phyloP scores from a whole-genome alignment of 768 basidiomycete species.

The Tephrocybe sp. region DNA sequence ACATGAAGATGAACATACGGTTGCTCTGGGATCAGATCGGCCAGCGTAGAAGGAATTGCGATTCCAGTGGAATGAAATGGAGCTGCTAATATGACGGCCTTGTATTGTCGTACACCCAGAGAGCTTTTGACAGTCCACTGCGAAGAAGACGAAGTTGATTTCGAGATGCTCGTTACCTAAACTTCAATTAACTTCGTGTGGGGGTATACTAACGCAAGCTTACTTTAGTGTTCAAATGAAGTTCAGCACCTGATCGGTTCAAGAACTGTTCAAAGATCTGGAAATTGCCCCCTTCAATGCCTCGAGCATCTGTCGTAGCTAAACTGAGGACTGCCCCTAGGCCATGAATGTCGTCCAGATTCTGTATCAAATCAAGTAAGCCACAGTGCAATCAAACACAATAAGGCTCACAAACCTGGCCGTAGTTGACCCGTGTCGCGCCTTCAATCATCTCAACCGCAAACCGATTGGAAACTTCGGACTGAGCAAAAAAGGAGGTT shows the following conservation, averaged over 20 bases:
- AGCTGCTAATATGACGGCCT: conserved; percentile 80
- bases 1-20: conserved; percentile 86
- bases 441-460: conserved; percentile 75
- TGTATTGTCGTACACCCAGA: conserved; percentile 51
- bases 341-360: conserved; percentile 71
- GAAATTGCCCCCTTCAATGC: conserved; percentile 78
- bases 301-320: conserved; percentile 64
- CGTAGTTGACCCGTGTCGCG: conserved; percentile 82
- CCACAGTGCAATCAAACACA: background rate
- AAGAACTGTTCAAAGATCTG: conserved; percentile 84
- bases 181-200: conserved; percentile 2
- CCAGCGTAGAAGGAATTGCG: conserved; percentile 42
- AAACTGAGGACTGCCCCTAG: conserved; percentile 71
- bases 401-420: conserved; percentile 45
- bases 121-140: conserved; percentile 53
- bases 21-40: conserved; percentile 57
- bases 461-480: conserved; percentile 58
- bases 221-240: conserved; percentile 73
- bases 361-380: conserved; percentile 31
- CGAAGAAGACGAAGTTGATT: conserved; percentile 36
- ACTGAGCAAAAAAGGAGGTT: conserved; percentile 49
- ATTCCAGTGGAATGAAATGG: conserved; percentile 76
- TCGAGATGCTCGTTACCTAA: conserved; percentile 54
- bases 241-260: conserved; percentile 60
- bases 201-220: conserved; percentile 2